A percentile compares a stretch with the other conserved stretches of the same genome.
These are phyloP conservation scores for Magnusiomyces fungicola DNA, from an alignment of 1,139 yeast genomes.

Conservation along the genomic window DNA sequence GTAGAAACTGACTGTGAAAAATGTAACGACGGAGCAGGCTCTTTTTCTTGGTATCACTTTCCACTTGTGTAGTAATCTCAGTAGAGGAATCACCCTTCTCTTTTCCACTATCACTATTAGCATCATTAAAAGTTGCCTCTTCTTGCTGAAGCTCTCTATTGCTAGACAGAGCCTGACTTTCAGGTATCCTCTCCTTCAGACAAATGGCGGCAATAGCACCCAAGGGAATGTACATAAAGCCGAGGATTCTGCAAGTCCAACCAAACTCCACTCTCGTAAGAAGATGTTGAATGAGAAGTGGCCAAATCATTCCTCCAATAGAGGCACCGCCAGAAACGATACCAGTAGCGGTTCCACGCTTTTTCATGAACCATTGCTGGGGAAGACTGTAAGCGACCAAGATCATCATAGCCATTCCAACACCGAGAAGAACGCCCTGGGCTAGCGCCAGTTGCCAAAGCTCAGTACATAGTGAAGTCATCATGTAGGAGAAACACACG, in stretches of 20 bases:
- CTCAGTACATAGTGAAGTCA: slow-evolving; percentile 43
- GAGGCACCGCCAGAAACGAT: slow-evolving; percentile 55
- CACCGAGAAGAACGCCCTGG: slow-evolving; percentile 46
- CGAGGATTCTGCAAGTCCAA: slow-evolving; percentile 46
- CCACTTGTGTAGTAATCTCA: no score
- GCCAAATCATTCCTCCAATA: slow-evolving; percentile 53
- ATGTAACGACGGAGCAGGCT: not conserved
- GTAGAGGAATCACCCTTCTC: no score
- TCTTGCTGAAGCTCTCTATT: no score
- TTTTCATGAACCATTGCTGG: slow-evolving; percentile 46
- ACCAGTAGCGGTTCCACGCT: slow-evolving; percentile 51
- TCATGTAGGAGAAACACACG: slow-evolving; percentile 43
- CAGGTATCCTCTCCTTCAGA: no score
- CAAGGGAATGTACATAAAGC: slow-evolving; percentile 39
- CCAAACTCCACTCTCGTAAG: slow-evolving; percentile 40
- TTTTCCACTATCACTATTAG: no score
- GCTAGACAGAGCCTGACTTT: no score
- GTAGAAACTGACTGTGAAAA: not conserved
- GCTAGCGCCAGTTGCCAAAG: slow-evolving; percentile 50
- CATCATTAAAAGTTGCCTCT: no score
- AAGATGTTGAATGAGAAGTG: slow-evolving; percentile 36
- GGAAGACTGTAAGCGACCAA: slow-evolving; percentile 24
- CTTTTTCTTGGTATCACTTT: no score
- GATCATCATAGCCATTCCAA: slow-evolving; percentile 36
- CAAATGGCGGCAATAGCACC: slow-evolving; percentile 32